phyloP scores from a whole-genome alignment of 345 rosid genomes.

The Durio zibethinus region DNA sequence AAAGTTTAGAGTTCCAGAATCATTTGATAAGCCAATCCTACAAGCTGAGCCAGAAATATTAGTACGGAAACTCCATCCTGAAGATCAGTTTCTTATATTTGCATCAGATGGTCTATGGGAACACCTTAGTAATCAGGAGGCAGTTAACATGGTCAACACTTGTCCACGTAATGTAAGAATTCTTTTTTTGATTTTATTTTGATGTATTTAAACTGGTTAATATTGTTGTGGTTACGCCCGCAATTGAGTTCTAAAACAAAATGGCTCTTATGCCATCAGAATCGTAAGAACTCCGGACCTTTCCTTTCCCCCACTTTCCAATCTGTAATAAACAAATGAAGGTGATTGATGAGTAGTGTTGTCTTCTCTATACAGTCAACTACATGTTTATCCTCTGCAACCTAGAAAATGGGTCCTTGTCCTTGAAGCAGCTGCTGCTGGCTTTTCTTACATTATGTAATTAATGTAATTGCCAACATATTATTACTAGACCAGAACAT shows the following conservation, averaged over 20 bases:
- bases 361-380: not conserved
- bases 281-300: conserved; percentile 8
- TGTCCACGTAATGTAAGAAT: conserved; percentile 72
- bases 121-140: conserved; percentile 90
- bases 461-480: not conserved
- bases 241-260: not conserved
- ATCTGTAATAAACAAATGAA: not conserved
- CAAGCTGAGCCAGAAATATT: conserved; percentile 78
- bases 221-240: not conserved
- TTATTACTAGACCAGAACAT: not conserved
- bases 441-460: not conserved
- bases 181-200: conserved; percentile 4
- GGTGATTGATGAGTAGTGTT: not conserved
- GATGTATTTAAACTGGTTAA: conserved; percentile 1
- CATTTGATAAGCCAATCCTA: conserved; percentile 76
- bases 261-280: conserved; percentile 9
- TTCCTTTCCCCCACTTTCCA: not conserved
- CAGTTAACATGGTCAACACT: conserved; percentile 79
- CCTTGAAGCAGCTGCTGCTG: not conserved
- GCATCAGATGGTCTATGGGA: conserved; percentile 99
- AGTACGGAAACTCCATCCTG: conserved; percentile 66
- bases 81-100: conserved; percentile 90
- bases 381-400: not conserved
- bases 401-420: not conserved
- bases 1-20: conserved; percentile 70